Percentiles rank a stretch among this genome's conserved stretches.
Conservation (phyloP, 2,329 filamentous ascomycete species). For the Aspergillus intermedius region DNA sequence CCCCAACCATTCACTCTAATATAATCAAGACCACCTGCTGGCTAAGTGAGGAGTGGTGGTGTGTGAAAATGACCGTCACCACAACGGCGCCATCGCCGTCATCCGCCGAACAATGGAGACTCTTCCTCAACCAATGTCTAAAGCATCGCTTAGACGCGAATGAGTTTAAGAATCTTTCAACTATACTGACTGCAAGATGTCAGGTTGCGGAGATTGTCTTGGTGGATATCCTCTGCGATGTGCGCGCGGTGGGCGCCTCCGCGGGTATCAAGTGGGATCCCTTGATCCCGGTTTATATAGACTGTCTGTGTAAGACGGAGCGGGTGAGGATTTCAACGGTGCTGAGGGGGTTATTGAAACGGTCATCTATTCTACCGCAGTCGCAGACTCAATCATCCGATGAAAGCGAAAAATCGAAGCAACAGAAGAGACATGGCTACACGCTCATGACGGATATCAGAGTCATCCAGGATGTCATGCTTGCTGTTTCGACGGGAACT, state of each 20-base stretch:
- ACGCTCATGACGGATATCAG: slow-evolving; percentile 39
- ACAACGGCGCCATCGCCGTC: slow-evolving; percentile 8
- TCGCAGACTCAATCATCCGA: not conserved
- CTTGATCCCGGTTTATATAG: slow-evolving; percentile 36
- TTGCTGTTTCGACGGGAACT: slow-evolving; percentile 30
- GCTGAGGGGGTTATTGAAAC: slow-evolving; percentile 26
- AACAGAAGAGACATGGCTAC: slow-evolving; percentile 12
- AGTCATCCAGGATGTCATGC: slow-evolving; percentile 37
- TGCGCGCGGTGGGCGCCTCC: slow-evolving; percentile 24
- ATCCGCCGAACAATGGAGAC: slow-evolving; percentile 32
- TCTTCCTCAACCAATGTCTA: slow-evolving; percentile 32
- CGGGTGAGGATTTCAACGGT: slow-evolving; percentile 29
- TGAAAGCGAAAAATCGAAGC: slow-evolving; percentile 1
- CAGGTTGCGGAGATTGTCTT: slow-evolving; percentile 28
- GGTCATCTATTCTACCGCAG: slow-evolving; percentile 29
- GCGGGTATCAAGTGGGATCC: slow-evolving; percentile 36
- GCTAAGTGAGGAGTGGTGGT: too few relatives aligned
- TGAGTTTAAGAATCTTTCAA: slow-evolving; percentile 33
- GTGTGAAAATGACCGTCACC: not conserved
- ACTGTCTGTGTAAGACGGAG: slow-evolving; percentile 30
- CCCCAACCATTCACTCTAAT: not conserved
- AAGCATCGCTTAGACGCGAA: slow-evolving; percentile 30
- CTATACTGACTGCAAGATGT: slow-evolving; percentile 24
- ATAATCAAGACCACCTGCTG: not conserved
- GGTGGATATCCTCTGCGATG: slow-evolving; percentile 29